Percentiles rank a stretch among this genome's conserved stretches.
Evolutionary conservation across 1,139 yeast genomes (phyloP).

Genomic region (Taphrina betulina): DNA sequence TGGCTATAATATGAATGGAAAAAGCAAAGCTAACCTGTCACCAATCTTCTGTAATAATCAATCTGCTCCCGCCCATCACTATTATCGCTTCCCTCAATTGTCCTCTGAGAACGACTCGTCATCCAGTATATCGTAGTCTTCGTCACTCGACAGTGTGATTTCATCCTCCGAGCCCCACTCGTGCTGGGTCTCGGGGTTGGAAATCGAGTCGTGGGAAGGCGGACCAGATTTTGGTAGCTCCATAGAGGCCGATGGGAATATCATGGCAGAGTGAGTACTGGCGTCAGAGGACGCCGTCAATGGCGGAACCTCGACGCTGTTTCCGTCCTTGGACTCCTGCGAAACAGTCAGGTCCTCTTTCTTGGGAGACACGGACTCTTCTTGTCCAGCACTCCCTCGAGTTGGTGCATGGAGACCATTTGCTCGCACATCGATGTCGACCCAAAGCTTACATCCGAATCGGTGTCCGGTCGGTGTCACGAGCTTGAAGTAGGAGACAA

Average conservation of each 20-base stretch:
- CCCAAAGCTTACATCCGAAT: conserved; percentile 36
- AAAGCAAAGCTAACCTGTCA: no score
- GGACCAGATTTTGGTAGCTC: conserved; percentile 4
- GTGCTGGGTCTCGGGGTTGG: conserved; percentile 3
- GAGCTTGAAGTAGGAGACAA: conserved; percentile 35
- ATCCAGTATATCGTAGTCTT: conserved; percentile 11
- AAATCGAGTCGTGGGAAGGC: conserved; percentile 1
- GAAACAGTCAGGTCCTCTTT: background rate
- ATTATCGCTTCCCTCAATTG: background rate
- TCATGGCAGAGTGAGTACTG: conserved; percentile 15
- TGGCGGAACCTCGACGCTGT: background rate
- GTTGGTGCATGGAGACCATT: conserved; percentile 1
- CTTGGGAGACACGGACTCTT: background rate
- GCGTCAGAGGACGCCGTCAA: background rate
- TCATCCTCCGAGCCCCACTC: conserved; percentile 4
- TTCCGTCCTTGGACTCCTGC: background rate
- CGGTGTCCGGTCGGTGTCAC: conserved; percentile 34
- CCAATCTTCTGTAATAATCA: no score
- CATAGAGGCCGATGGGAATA: conserved; percentile 29
- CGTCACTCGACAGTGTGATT: conserved; percentile 4
- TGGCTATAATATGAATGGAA: no score
- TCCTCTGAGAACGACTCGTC: conserved; percentile 8
- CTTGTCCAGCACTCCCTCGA: background rate
- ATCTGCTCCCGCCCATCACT: no score
- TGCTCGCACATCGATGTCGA: conserved; percentile 34